Evolutionary conservation across 148 eudicot genomes (phyloP), one percentile per base, ranked within the genome.

Genomic region (Rhododendron williamsianum): DNA sequence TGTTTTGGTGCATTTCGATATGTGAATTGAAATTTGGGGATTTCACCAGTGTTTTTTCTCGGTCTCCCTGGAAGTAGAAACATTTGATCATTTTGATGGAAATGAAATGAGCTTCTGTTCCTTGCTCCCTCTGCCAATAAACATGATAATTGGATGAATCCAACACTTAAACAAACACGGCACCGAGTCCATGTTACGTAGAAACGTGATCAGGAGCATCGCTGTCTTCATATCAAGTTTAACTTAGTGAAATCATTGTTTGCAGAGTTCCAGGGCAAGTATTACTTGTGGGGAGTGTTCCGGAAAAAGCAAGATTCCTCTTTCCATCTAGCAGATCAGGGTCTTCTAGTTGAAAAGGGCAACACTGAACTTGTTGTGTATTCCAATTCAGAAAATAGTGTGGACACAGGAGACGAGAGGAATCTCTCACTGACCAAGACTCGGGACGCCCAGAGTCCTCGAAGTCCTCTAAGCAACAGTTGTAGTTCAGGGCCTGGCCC

Each of bases 221-320:
- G 16, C 35, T 33, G 30, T 25, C 30, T 80, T 63, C 58, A 25
- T 35, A 45, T 45, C 63, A 81, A 30, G 27, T 81, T 76, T 38
- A 41, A 78, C 25, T 18, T 16, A 0, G 9, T 38, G 27, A 30
- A 72, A 21, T 45, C n/a, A 69, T 56, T 15, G 65, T 84, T 80
- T 87, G 63, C 93, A 94, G 97, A 84, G 90, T 91, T 91, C 77
- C 84, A 89, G 69, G 90, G 91, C 41, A 92, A 87, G 83, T 87
- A 89, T 83, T 94, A 92, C 85, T 85, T 93, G 27, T 94, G 97
- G 97, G 97, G 97, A 23, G 91, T 90, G 25, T 89, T 94, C 60
- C 86, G 88, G 86, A 83, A 48, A 52, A 92, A 92, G 77, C 88
- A 88, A 80, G 52, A 69, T 49, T 23, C 54, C 30, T 71, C 74